Evolutionary conservation across 257 asterid species (phyloP).

Genomic region (Lavandula angustifolia): DNA sequence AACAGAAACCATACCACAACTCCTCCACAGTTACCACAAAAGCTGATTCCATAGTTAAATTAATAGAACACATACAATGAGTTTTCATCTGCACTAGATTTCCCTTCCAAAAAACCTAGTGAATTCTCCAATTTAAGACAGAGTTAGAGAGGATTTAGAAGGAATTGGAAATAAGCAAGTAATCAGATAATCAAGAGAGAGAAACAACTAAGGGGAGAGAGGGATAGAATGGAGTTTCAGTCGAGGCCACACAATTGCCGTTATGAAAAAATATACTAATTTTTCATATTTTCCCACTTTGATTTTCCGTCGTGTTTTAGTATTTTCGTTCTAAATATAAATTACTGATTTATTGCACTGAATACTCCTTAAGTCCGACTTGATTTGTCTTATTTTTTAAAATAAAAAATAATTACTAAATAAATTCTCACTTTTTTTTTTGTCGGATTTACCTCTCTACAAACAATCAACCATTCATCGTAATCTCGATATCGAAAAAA

Average conservation of each 20-base stretch:
- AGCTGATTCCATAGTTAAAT: constrained; percentile 34
- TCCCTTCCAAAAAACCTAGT: constrained; percentile 13
- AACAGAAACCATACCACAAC: constrained; percentile 34
- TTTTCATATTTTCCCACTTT: background rate
- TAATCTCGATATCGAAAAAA: too few species aligned
- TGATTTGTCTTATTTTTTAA: too few species aligned
- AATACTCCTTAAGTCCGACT: too few species aligned
- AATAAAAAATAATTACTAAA: too few species aligned
- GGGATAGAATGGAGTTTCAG: constrained; percentile 50
- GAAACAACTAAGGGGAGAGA: constrained; percentile 17
- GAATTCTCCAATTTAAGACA: constrained; percentile 15
- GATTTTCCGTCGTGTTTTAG: background rate
- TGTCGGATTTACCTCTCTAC: too few species aligned
- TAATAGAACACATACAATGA: constrained; percentile 24
- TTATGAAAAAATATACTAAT: constrained; percentile 37
- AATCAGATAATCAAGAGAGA: constrained; percentile 45
- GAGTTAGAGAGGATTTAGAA: constrained; percentile 45
- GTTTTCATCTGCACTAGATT: constrained; percentile 21
- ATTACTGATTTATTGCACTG: too few species aligned
- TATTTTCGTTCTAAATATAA: too few species aligned
- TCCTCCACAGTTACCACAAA: constrained; percentile 27
- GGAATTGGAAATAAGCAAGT: constrained; percentile 34
- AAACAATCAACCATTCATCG: too few species aligned
- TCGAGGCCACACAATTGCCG: constrained; percentile 57
- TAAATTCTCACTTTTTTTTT: too few species aligned